Base-by-base conservation (phyloP, 441 rosid genomes). In the Erysimum pusillum region DNA sequence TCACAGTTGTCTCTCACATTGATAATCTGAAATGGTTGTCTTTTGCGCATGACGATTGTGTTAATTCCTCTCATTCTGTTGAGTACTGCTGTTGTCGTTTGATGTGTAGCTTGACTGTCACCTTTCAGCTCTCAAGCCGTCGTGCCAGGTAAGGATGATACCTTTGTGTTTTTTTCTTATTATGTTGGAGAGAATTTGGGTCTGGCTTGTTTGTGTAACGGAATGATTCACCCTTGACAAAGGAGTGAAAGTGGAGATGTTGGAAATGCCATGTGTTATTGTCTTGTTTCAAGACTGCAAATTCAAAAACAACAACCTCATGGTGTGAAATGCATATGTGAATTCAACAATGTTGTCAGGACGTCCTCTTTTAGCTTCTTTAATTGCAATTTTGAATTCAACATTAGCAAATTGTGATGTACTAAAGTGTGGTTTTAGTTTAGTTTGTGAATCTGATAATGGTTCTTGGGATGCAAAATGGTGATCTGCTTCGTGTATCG, bases 251-350 rank as follows among this genome's bases (percentile, higher is more conserved):
- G 4, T n/a, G 67, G 52, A 28, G 17, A 49, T 61, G 48, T 51
- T 61, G 68, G 62, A 2, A 17, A 51, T 62, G 76, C 61, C 62
- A 2, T 51, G 53, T 17, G 63, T 35, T 5, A 3, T 72, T 28
- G 76, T 72, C 38, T 61, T 18, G 6, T 71, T 71, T 49, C n/a
- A 38, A 4, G 10, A 48, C 58, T 15, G 46, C 59, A 49, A 35
- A 13, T 22, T 60, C 13, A 60, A 48, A 49, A 60, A 48, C 5
- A 71, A 38, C 39, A 14, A 60, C 28, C 3, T 71, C 68, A 3
- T 6, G 36, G 51, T 71, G 51, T 71, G 36, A 59, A 71, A 60
- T 71, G 67, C 59, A 45, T 13, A 20, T 71, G 46, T 34, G 17
- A 35, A 15, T 48, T 71, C 35, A 48, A 71, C 46, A 48, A 48